A percentile compares a stretch with the other conserved stretches of the same genome.
These are phyloP conservation scores for Pseudonectria foliicola DNA, from an alignment of 2,329 filamentous ascomycete species.

Conservation along the genomic window DNA sequence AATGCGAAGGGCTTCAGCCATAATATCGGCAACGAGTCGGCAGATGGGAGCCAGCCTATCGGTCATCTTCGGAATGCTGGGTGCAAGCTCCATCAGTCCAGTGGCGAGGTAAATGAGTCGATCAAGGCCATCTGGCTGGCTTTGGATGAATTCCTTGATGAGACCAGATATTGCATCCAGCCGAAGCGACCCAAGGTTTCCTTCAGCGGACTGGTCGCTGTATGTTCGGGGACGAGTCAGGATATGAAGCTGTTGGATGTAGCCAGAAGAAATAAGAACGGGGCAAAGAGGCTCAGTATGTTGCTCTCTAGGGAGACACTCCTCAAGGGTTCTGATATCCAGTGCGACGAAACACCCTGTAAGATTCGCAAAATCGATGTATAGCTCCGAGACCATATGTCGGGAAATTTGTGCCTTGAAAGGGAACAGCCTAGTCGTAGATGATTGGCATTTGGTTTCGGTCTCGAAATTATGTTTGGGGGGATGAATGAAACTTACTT, in stretches of 20 bases:
- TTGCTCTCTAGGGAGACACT: conserved; percentile 7
- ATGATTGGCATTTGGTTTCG: conserved; percentile 8
- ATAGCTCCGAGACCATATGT: conserved; percentile 28
- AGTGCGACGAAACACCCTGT: conserved; percentile 45
- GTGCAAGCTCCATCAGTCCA: conserved; percentile 32
- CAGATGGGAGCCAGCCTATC: conserved; percentile 35
- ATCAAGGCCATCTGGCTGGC: conserved; percentile 34
- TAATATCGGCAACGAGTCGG: conserved; percentile 27
- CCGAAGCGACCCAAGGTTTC: conserved; percentile 6
- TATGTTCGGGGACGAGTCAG: conserved; percentile 14
- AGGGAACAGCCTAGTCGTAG: conserved; percentile 17
- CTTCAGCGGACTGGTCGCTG: conserved; percentile 8
- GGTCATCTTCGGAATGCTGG: conserved; percentile 39
- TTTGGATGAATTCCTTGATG: conserved; percentile 37
- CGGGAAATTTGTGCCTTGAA: conserved; percentile 21
- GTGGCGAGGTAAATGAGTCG: conserved; percentile 37
- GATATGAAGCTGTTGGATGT: conserved; percentile 38
- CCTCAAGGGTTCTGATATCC: conserved; percentile 29
- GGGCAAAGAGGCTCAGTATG: conserved; percentile 10
- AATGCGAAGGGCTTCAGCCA: conserved; percentile 23
- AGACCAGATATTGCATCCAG: conserved; percentile 26
- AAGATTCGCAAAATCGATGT: conserved; percentile 38
- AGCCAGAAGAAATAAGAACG: conserved; percentile 26
- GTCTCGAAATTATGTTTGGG: no score
- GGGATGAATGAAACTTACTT: conserved; percentile 29